Conservation (phyloP, 2,329 filamentous ascomycete species). For the Lachnellula arida region DNA sequence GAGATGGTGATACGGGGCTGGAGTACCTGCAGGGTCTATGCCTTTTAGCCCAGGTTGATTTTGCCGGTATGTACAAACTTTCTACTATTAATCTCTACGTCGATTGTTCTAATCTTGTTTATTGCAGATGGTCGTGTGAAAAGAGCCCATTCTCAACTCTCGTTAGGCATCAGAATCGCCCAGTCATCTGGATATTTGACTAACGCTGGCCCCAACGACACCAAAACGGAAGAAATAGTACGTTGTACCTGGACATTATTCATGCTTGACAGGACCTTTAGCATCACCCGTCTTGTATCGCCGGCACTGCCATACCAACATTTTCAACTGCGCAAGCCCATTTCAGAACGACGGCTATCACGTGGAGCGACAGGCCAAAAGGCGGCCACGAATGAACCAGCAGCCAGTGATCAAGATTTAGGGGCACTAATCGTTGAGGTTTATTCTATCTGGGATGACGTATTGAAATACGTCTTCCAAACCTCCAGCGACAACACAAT, state of each 20-base stretch:
- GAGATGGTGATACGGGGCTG: slow-evolving; percentile 12
- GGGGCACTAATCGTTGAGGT: slow-evolving; percentile 12
- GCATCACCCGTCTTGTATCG: slow-evolving; percentile 15
- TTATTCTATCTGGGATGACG: slow-evolving; percentile 17
- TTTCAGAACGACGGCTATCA: slow-evolving; percentile 6
- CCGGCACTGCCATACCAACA: slow-evolving; percentile 11
- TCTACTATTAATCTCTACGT: background rate
- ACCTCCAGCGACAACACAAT: slow-evolving; percentile 11
- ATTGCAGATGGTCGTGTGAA: slow-evolving; percentile 13
- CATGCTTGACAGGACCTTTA: slow-evolving; percentile 17
- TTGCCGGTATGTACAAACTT: slow-evolving; percentile 11
- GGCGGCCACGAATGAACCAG: background rate
- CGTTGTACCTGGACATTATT: slow-evolving; percentile 19
- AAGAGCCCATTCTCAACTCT: slow-evolving; percentile 17
- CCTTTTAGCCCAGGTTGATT: slow-evolving; percentile 18
- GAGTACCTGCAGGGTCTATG: slow-evolving; percentile 16
- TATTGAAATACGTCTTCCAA: slow-evolving; percentile 14
- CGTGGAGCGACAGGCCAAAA: background rate
- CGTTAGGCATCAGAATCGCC: slow-evolving; percentile 12
- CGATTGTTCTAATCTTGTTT: background rate
- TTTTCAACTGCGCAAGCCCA: slow-evolving; percentile 12
- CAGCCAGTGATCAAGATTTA: slow-evolving; percentile 8
- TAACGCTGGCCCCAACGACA: background rate
- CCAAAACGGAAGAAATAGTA: slow-evolving; percentile 9
- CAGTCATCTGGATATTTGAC: slow-evolving; percentile 14